Evolutionary conservation across 495 filamentous ascomycete species (phyloP), one percentile per base, ranked within the genome.

Genomic region (Penicillium ochrochloron): DNA sequence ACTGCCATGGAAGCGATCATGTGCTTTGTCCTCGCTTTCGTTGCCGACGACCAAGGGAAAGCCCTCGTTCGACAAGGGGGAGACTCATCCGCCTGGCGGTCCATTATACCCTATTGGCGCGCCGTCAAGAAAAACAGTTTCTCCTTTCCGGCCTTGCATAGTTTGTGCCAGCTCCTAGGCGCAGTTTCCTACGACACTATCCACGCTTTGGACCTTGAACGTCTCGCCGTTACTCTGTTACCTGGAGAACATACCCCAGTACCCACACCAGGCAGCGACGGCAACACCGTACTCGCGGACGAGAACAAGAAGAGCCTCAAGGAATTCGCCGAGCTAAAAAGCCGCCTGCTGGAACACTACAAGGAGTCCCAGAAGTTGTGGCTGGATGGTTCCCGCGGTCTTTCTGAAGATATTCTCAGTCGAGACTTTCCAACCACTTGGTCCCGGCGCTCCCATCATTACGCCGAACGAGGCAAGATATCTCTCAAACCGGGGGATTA

Each of bases 21-120:
- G 44, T 80, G 78, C 60, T 85, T 82, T 58, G 78, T 84, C 33
- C 68, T 85, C 42, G 77, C 80, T 0, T 84, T 84, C 58, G 74
- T 80, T 57, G 78, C 81, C 11, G 74, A 80, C 53, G 80, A 85
- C 52, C 79, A 79, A 57, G 73, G 65, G 17, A 79, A 78, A 52
- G 54, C 57, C 1, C 35, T 76, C 34, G 68, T 72, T 39, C 75
- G 78, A 34, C 76, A 77, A 39, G 54, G 63, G 12, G 76, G 78
- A 50, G 77, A 83, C 61, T 78, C 76, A 14, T 75, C 75, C 9
- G 73, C 70, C n/a, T 85, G 83, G 83, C 66, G 73, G 11, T 81
- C 80, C 25, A 82, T 85, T 23, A 63, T 85, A n/a, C 73, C 80
- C 34, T 82, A 82, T 58, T 80, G 82, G 76, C 66, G 70, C 17